These are phyloP conservation scores for Oenanthe sinensis DNA, from an alignment of 129 eudicot genomes.

Conservation along the genomic window DNA sequence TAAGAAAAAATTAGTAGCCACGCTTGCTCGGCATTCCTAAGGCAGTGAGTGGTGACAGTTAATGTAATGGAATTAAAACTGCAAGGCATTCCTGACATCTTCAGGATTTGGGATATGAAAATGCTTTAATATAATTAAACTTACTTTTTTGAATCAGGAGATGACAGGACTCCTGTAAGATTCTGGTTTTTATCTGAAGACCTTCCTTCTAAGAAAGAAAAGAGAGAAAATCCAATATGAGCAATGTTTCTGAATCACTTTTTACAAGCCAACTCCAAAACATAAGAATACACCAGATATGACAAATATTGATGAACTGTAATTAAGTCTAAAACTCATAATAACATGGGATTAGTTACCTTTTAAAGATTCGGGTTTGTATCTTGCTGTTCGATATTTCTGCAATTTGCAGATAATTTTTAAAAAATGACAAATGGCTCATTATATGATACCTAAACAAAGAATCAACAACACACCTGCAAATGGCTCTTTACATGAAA, in stretches of 20 bases:
- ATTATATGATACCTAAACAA: neutral
- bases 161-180: conserved; percentile 42
- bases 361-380: conserved; percentile 70
- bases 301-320: neutral
- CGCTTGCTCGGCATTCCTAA: neutral
- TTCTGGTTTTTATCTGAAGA: conserved; percentile 54
- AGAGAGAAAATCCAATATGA: neutral
- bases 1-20: neutral
- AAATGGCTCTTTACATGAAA: conserved; percentile 95
- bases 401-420: conserved; percentile 30
- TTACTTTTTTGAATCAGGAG: conserved; percentile 75
- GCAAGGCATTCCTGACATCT: neutral
- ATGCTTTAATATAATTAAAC: conserved; percentile 11
- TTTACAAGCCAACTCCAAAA: neutral
- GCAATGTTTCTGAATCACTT: neutral
- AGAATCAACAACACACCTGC: conserved; percentile 43
- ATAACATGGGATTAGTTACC: conserved; percentile 26
- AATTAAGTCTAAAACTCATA: neutral
- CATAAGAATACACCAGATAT: neutral
- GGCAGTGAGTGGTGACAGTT: neutral
- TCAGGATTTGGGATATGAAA: neutral
- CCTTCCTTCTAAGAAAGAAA: conserved; percentile 32
- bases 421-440: neutral
- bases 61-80: neutral
- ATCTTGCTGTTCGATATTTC: conserved; percentile 95